Conservation (phyloP, 352 stramenopile genomes). For the Lagenidium giganteum region DNA sequence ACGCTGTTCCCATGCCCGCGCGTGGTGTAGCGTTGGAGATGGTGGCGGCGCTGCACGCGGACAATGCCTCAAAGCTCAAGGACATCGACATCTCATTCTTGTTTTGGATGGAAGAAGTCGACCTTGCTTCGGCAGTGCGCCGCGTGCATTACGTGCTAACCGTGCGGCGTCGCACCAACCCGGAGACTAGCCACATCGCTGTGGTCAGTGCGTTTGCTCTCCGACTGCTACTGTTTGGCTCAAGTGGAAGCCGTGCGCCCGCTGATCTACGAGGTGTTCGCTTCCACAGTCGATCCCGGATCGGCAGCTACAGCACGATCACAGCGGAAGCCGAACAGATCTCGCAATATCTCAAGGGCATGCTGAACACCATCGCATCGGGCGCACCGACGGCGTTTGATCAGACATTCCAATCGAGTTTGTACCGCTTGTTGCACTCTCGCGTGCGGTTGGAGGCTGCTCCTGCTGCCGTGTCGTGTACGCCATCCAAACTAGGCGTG, state of each 20-base stretch:
- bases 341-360: constrained; percentile 21
- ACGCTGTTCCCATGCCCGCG: constrained; percentile 6
- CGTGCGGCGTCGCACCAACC: constrained; percentile 26
- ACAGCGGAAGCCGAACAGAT: constrained; percentile 30
- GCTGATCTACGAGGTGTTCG: constrained; percentile 20
- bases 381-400: constrained; percentile 17
- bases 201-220: constrained; percentile 53
- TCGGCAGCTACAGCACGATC: constrained; percentile 61
- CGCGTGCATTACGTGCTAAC: constrained; percentile 53
- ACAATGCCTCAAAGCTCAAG: constrained; percentile 31
- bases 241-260: constrained; percentile 14
- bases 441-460: constrained; percentile 33
- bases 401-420: constrained; percentile 31
- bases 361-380: constrained; percentile 14
- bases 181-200: constrained; percentile 23
- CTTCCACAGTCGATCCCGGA: constrained; percentile 52
- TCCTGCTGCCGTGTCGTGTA: constrained; percentile 26
- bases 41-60: constrained; percentile 23
- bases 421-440: constrained; percentile 44
- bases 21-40: constrained; percentile 21
- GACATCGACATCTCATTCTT: constrained; percentile 38
- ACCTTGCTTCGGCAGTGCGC: constrained; percentile 42
- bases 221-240: constrained; percentile 24
- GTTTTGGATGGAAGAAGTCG: constrained; percentile 67
- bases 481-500: constrained; percentile 49